Base-by-base conservation (phyloP, 2,329 filamentous ascomycete species). In the Xylaria polymorpha region DNA sequence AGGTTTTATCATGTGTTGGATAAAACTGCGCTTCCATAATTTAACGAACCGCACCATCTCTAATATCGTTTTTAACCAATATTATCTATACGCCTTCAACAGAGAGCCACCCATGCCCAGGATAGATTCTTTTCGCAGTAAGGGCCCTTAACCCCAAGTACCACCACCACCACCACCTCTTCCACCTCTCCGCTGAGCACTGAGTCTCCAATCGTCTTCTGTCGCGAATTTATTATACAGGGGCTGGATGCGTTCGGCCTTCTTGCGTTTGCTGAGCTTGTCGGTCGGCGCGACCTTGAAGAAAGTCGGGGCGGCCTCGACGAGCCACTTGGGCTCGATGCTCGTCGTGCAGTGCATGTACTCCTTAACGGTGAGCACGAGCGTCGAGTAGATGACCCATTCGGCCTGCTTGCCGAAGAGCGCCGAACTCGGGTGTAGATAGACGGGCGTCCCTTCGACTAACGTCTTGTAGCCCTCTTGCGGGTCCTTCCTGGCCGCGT, bases 381-480 rank as follows among this genome's bases (percentile, higher is more conserved):
- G 85, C 62, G 90, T 91, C 77, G 98, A 91, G 79, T 97, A 99
- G 64, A 99, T 93, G 41, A 98, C 96, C 86, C 97, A 97, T 81
- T 99, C 96, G 0, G 94, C 92, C 69, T 95, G 93, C 81, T 98
- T 98, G 61, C 96, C 96, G 77, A 98, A 99, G 15, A 99, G 84
- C 10, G 95, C 93, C 9, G 93, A 97, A 71, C 89, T 92, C 0
- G 96, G 96, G 81, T 99, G 97, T 81, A 99, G 87, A 80, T 97
- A 97, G 0, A 99, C 95, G 0, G 94, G 94, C 2, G 95, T 98
- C 44, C 94, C 92, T 83, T 99, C 96, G 68, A 94, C 96, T 25
- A 99, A 87, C 32, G 97, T 99, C 85, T 98, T 98, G 85, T 98
- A 99, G 22, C 96, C 96, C 79, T 98, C 96, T 74, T 95, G 91